phyloP scores from a whole-genome alignment of 768 basidiomycete genomes.

The Tephrocybe sp. region DNA sequence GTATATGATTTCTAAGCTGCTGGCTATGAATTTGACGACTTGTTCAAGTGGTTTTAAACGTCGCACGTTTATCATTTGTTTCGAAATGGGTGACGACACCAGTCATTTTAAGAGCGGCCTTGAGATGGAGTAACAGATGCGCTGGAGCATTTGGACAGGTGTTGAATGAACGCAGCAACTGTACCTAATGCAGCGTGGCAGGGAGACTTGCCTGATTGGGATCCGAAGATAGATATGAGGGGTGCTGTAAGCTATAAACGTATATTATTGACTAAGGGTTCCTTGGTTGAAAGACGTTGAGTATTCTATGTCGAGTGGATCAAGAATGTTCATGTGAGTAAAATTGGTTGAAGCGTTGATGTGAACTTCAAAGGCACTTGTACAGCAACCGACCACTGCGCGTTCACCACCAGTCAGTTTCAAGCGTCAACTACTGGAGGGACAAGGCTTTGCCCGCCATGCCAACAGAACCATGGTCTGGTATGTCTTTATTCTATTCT shows the following conservation, averaged over 20 bases:
- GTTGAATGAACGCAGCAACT: too few species aligned
- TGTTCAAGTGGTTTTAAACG: background rate
- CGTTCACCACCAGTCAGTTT: constrained; percentile 7
- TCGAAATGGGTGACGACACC: background rate
- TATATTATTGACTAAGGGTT: too few species aligned
- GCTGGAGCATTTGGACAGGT: too few species aligned
- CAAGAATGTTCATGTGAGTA: constrained; percentile 11
- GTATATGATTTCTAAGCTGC: constrained; percentile 66
- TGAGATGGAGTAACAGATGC: background rate
- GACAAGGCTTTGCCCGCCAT: constrained; percentile 38
- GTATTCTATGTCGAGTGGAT: background rate
- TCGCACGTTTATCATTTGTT: constrained; percentile 1
- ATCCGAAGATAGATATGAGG: constrained; percentile 2
- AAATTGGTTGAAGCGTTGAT: constrained; percentile 16
- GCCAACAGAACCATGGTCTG: constrained; percentile 18
- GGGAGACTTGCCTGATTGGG: background rate
- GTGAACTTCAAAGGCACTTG: constrained; percentile 11
- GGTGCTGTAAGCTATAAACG: too few species aligned
- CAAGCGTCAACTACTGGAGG: constrained; percentile 20
- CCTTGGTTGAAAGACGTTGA: background rate
- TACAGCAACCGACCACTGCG: constrained; percentile 11
- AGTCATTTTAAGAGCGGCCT: too few species aligned
- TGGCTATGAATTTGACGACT: background rate
- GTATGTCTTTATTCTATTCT: constrained; percentile 16
- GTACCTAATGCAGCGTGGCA: background rate